These are phyloP conservation scores for Beta macrorhiza DNA, from an alignment of 179 eudicot genomes.

Conservation along the genomic window DNA sequence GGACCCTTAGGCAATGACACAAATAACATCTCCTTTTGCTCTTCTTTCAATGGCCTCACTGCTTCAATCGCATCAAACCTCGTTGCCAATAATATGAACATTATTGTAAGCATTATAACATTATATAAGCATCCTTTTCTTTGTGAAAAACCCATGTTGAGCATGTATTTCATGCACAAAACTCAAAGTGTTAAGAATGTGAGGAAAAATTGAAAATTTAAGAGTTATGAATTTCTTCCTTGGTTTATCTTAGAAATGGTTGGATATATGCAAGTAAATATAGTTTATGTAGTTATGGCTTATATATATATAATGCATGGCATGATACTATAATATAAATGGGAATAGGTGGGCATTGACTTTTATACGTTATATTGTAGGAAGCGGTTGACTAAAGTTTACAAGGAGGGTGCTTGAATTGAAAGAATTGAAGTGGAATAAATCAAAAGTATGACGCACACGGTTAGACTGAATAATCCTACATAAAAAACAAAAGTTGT, in stretches of 20 bases:
- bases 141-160: constrained; percentile 14
- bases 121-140: neutral
- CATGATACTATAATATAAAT: neutral
- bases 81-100: constrained; percentile 1
- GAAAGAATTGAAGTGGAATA: constrained; percentile 23
- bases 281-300: neutral
- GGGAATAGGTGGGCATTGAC: constrained; percentile 20
- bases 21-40: constrained; percentile 15
- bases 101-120: neutral
- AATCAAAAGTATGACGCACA: constrained; percentile 9
- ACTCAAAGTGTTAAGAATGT: neutral
- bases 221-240: too few species aligned
- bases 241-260: neutral
- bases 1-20: constrained; percentile 27
- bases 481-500: neutral
- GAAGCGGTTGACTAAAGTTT: neutral
- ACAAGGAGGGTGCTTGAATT: constrained; percentile 23
- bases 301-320: constrained; percentile 25
- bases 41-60: constrained; percentile 22
- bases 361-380: neutral
- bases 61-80: constrained; percentile 21
- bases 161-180: too few species aligned
- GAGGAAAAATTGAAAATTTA: neutral
- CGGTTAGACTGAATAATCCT: constrained; percentile 16
- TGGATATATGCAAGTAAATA: neutral